These are phyloP conservation scores for Phlegmacium glaucopus DNA, from an alignment of 768 basidiomycete species.

Conservation along the genomic window DNA sequence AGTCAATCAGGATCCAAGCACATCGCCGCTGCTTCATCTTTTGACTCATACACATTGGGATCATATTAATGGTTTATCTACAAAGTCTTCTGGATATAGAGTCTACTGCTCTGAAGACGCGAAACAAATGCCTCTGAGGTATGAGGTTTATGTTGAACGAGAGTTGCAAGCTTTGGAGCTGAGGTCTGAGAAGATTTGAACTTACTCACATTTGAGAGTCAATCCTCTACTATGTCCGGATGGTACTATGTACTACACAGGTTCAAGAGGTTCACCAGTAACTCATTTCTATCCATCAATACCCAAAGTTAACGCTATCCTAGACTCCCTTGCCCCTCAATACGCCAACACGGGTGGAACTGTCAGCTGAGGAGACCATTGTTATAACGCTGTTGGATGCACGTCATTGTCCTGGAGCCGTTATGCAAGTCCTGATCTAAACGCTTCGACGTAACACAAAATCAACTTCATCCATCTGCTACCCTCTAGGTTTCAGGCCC, in stretches of 20 bases:
- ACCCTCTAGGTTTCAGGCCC: constrained; percentile 74
- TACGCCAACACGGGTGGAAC: constrained; percentile 56
- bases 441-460: neutral
- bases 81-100: no score
- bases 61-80: constrained; percentile 74
- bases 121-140: constrained; percentile 70
- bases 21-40: constrained; percentile 57
- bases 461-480: neutral
- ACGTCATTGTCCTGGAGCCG: constrained; percentile 93
- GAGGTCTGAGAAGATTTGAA: constrained; percentile 45
- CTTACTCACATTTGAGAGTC: constrained; percentile 73
- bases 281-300: neutral
- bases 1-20: constrained; percentile 24
- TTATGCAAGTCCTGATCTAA: constrained; percentile 58
- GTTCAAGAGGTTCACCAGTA: constrained; percentile 69
- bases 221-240: constrained; percentile 43
- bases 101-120: no score
- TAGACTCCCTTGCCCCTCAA: constrained; percentile 62
- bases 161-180: constrained; percentile 51
- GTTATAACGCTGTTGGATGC: no score
- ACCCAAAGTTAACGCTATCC: neutral
- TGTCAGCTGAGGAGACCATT: constrained; percentile 56
- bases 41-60: constrained; percentile 90
- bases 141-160: constrained; percentile 69
- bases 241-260: constrained; percentile 44